Percentiles rank a stretch among this genome's conserved stretches.
phyloP scores from a whole-genome alignment of 179 eudicot genomes.

The Spergularia azorica region DNA sequence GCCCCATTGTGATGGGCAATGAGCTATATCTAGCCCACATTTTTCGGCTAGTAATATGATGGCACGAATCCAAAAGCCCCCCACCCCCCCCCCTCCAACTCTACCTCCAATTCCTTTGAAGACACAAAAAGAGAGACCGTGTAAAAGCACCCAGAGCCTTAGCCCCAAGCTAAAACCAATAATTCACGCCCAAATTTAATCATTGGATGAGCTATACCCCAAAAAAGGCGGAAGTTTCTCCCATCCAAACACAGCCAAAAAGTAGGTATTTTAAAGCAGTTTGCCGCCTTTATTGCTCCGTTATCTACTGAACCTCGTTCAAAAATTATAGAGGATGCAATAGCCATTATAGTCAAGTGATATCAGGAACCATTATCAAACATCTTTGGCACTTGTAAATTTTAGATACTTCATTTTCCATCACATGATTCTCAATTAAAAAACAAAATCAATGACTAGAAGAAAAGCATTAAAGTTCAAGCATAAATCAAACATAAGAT shows the following conservation, averaged over 20 bases:
- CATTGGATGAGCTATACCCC: not conserved
- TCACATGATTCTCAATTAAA: not conserved
- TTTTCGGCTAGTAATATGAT: not conserved
- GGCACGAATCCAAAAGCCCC: not conserved
- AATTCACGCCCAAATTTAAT: not conserved
- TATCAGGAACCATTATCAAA: not conserved
- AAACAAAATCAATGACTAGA: not conserved
- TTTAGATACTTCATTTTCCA: not conserved
- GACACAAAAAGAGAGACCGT: not conserved
- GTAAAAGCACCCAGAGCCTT: not conserved
- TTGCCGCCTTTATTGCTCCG: too few relatives aligned
- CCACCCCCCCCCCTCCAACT: not conserved
- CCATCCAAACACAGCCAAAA: not conserved
- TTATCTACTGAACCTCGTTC: too few relatives aligned
- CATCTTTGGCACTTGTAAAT: not conserved
- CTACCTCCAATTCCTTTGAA: not conserved
- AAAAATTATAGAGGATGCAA: not conserved
- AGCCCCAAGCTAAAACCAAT: not conserved
- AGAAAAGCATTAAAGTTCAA: not conserved
- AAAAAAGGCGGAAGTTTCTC: not conserved
- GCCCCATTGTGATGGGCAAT: not conserved
- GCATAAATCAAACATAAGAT: too few relatives aligned
- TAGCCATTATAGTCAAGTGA: not conserved
- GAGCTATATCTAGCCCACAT: not conserved
- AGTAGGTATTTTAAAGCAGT: not conserved